Conservation (phyloP, 2,329 filamentous ascomycete genomes). For the Aspergillus sp. region DNA sequence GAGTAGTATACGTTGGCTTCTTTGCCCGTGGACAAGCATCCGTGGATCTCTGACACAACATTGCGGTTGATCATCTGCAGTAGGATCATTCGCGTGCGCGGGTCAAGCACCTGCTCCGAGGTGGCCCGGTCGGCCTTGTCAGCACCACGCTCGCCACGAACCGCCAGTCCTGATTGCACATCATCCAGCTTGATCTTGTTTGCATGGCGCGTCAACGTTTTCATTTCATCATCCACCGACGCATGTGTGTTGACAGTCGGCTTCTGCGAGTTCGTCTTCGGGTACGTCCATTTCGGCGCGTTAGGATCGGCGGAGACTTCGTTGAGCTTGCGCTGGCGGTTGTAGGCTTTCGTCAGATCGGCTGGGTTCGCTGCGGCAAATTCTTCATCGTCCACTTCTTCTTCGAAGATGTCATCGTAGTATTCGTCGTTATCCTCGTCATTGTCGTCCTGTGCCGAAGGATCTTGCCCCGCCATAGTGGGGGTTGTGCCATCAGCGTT, state of each 20-base stretch:
- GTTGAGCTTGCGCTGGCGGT: constrained; percentile 72
- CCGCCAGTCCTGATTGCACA: constrained; percentile 52
- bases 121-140: constrained; percentile 94
- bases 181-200: constrained; percentile 79
- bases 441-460: constrained; percentile 39
- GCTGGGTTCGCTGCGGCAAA: constrained; percentile 57
- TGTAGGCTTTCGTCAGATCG: constrained; percentile 84
- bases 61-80: constrained; percentile 94
- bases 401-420: constrained; percentile 59
- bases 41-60: constrained; percentile 86
- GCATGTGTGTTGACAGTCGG: constrained; percentile 76
- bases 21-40: constrained; percentile 93
- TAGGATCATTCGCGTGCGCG: constrained; percentile 90
- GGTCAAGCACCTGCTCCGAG: constrained; percentile 90
- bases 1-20: constrained; percentile 98
- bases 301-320: constrained; percentile 50
- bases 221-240: constrained; percentile 83
- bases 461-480: constrained; percentile 32
- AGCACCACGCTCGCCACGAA: constrained; percentile 45
- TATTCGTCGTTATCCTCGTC: constrained; percentile 60
- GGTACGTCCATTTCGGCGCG: constrained; percentile 56
- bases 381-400: constrained; percentile 56
- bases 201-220: constrained; percentile 79
- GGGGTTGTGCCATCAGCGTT: constrained; percentile 36
- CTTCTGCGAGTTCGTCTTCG: constrained; percentile 75